phyloP scores from a whole-genome alignment of 1,284 basidiomycete species.

The Sporisorium reilianum region DNA sequence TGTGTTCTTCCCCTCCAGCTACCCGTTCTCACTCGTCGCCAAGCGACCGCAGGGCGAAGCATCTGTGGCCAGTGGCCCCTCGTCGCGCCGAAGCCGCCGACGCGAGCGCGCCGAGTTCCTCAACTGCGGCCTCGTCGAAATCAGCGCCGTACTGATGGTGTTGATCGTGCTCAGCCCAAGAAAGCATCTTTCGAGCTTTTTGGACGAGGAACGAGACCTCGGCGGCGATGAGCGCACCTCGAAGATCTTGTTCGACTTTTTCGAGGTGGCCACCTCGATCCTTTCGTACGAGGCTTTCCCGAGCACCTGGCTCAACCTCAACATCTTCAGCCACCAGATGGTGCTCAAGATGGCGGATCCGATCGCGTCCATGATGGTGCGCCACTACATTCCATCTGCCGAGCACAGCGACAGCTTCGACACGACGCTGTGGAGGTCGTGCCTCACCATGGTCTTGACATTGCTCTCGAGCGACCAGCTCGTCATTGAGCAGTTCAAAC shows the following conservation, averaged over 20 bases:
- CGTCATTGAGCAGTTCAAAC: conserved; percentile 91
- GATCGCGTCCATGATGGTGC: conserved; percentile 80
- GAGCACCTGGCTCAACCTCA: conserved; percentile 90
- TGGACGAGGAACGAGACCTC: conserved; percentile 71
- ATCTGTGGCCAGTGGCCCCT: conserved; percentile 47
- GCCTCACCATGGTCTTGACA: conserved; percentile 84
- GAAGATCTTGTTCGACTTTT: conserved; percentile 79
- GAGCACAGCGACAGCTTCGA: conserved; percentile 79
- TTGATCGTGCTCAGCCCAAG: conserved; percentile 83
- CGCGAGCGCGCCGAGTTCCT: conserved; percentile 71
- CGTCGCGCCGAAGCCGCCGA: conserved; percentile 43
- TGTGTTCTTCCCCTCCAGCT: conserved; percentile 90
- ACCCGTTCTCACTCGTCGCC: conserved; percentile 87
- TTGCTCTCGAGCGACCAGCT: conserved; percentile 89
- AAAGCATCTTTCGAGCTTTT: conserved; percentile 81
- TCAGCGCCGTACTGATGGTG: conserved; percentile 84
- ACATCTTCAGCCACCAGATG: conserved; percentile 87
- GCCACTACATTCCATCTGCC: conserved; percentile 81
- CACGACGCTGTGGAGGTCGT: conserved; percentile 82
- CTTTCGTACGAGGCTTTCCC: conserved; percentile 90
- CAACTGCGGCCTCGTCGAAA: conserved; percentile 86
- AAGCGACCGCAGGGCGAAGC: conserved; percentile 74
- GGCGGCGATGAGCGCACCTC: conserved; percentile 72
- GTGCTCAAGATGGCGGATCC: conserved; percentile 89
- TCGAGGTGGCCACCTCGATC: conserved; percentile 84